Percentiles rank a stretch among this genome's conserved stretches.
phyloP scores from a whole-genome alignment of 2,329 filamentous ascomycete species.

The Fusarium oligoseptatum region DNA sequence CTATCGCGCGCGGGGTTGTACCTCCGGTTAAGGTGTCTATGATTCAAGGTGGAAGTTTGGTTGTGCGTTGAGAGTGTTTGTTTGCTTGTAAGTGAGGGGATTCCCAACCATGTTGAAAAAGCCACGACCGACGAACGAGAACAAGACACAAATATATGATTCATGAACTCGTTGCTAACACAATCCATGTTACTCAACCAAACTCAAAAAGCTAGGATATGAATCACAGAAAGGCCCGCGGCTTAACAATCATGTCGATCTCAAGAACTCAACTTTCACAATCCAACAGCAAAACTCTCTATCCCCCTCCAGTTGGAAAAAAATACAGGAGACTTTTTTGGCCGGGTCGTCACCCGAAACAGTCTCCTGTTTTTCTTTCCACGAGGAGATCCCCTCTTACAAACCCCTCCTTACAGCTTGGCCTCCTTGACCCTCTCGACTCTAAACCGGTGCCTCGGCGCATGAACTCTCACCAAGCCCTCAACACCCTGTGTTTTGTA shows the following conservation, averaged over 20 bases:
- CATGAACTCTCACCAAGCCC: conserved; percentile 67
- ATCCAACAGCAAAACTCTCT: neutral
- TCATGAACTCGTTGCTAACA: neutral
- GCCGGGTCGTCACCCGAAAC: too few relatives aligned
- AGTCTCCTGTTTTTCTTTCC: too few relatives aligned
- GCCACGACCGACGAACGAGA: neutral
- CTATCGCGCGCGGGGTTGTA: neutral
- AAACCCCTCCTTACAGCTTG: conserved; percentile 16
- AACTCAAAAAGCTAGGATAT: neutral
- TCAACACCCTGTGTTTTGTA: conserved; percentile 63
- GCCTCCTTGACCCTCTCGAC: conserved; percentile 55
- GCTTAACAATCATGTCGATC: neutral
- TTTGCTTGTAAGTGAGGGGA: neutral
- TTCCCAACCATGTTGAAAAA: neutral
- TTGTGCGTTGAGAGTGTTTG: neutral
- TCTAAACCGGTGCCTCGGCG: conserved; percentile 71
- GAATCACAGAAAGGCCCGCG: neutral
- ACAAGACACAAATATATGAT: neutral
- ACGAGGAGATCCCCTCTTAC: neutral
- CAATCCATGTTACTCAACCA: neutral
- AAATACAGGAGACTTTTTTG: too few relatives aligned
- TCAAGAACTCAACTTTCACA: neutral
- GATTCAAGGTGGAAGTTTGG: neutral
- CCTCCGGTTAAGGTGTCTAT: neutral
- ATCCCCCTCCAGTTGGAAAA: too few relatives aligned